Conservation (phyloP, 768 basidiomycete genomes). For the Psilocybe tampanensis region DNA sequence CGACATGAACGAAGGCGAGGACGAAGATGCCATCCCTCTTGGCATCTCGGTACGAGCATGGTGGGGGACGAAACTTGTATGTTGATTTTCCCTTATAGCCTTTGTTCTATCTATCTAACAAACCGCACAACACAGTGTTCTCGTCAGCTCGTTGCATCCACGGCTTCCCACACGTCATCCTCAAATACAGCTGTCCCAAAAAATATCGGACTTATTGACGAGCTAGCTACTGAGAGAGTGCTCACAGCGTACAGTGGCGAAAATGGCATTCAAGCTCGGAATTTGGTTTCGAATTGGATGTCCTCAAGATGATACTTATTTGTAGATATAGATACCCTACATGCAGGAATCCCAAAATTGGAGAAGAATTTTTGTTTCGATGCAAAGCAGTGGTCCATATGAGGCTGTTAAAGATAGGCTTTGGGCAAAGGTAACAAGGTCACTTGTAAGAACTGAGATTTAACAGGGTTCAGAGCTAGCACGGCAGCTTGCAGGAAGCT, state of each 20-base stretch:
- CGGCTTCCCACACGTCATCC: constrained; percentile 44
- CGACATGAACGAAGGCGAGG: constrained; percentile 74
- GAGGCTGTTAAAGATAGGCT: too few relatives aligned
- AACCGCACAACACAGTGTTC: constrained; percentile 58
- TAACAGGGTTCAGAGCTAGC: too few relatives aligned
- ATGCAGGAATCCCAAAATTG: too few relatives aligned
- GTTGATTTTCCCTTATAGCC: constrained; percentile 25
- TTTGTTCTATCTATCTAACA: not conserved
- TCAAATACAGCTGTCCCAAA: constrained; percentile 64
- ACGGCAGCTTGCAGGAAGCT: too few relatives aligned
- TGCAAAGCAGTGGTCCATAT: too few relatives aligned
- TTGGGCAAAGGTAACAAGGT: too few relatives aligned
- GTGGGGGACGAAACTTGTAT: constrained; percentile 82
- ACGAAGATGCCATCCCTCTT: constrained; percentile 43
- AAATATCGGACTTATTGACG: constrained; percentile 60
- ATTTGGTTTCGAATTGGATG: constrained; percentile 50
- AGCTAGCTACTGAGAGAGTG: constrained; percentile 73
- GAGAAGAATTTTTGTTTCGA: too few relatives aligned
- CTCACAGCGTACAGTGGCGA: constrained; percentile 61
- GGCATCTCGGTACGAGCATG: constrained; percentile 75
- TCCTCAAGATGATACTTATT: constrained; percentile 21
- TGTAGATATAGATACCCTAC: too few relatives aligned
- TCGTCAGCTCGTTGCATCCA: constrained; percentile 49
- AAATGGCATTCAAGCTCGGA: constrained; percentile 41
- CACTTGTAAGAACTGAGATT: too few relatives aligned